A percentile compares a stretch with the other conserved stretches of the same genome.
Evolutionary conservation across 768 basidiomycete species (phyloP).

Genomic region (Psilocybe azurescens): DNA sequence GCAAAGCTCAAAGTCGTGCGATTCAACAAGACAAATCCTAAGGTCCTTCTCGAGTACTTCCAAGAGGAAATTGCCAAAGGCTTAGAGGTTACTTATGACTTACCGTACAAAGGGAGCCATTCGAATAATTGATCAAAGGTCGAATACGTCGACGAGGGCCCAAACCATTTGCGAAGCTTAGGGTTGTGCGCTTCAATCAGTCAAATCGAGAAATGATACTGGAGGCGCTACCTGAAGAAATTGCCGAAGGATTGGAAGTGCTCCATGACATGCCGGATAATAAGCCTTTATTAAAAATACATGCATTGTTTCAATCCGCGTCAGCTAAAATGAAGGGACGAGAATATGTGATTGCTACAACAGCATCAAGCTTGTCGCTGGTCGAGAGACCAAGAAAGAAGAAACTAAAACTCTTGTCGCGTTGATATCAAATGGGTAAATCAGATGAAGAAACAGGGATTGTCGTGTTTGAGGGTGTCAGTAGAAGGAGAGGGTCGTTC

Average conservation of each 20-base stretch:
- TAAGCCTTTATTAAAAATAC: neutral
- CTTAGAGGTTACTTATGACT: conserved; percentile 12
- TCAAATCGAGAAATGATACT: no score
- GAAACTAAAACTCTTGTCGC: neutral
- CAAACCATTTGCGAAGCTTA: no score
- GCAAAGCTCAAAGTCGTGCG: conserved; percentile 6
- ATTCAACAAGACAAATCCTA: conserved; percentile 10
- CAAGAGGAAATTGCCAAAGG: conserved; percentile 8
- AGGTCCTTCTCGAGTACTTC: neutral
- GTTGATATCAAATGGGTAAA: conserved; percentile 7
- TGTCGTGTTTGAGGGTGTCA: neutral
- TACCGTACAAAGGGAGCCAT: conserved; percentile 15
- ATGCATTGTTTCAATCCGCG: neutral
- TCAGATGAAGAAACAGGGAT: conserved; percentile 1
- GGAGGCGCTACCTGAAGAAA: no score
- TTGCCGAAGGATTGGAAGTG: no score
- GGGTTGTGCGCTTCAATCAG: no score
- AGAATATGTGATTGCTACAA: neutral
- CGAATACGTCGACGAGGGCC: no score
- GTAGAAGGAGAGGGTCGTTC: conserved; percentile 14
- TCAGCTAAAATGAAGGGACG: neutral
- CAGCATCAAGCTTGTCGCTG: neutral
- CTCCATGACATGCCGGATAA: no score
- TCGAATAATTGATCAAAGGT: neutral
- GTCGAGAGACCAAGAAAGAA: neutral